Evolutionary conservation across 768 basidiomycete species (phyloP), one percentile per base, ranked within the genome.

Genomic region (Solioccasus polychromus): DNA sequence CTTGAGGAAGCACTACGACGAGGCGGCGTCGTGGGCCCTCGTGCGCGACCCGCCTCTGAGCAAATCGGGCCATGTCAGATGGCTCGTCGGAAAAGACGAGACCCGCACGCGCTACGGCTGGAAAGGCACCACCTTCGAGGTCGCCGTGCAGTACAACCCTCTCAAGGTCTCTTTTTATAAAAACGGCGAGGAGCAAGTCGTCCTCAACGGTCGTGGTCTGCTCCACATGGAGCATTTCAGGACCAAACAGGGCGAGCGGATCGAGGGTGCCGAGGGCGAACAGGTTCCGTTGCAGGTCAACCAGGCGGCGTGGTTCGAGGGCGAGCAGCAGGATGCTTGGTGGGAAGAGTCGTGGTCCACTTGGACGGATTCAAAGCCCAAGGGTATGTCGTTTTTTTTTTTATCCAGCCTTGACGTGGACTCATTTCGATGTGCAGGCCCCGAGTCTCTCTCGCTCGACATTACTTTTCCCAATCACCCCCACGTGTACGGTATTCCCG

Each of bases 141-240:
- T 92, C 14, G 73, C 79, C 4, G 78, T 98, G 50, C 65, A 76
- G 30, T 90, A 85, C 62, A 71, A 79, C 22, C 95, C 94, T 2
- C 69, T 98, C 56, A 80, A 78, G 52, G 71, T 98, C 30, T 76
- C 79, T 2, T 75, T 96, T 51, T 71, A 80, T 35, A 78, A 84
- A 26, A 75, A 80, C 45, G 91, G 89, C 3, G 83, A 81, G 60
- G 85, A 87, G 47, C 88, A 96, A 59, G 75, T 99, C 39, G 83
- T 92, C 8, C 67, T 99, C 28, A 99, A 99, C 58, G 92, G 89
- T 2, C 77, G 82, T 31, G 89, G 90, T 2, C 74, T 99, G 24
- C 72, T 99, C 52, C 94, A 98, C 55, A 94, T 99, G 95, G 96
- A 99, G 61, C 96, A 98, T 67, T 97, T 94, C 75, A 87, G 90